These are phyloP conservation scores for Entamoeba invadens DNA, from an alignment of 208 protist genomes.

Conservation along the genomic window DNA sequence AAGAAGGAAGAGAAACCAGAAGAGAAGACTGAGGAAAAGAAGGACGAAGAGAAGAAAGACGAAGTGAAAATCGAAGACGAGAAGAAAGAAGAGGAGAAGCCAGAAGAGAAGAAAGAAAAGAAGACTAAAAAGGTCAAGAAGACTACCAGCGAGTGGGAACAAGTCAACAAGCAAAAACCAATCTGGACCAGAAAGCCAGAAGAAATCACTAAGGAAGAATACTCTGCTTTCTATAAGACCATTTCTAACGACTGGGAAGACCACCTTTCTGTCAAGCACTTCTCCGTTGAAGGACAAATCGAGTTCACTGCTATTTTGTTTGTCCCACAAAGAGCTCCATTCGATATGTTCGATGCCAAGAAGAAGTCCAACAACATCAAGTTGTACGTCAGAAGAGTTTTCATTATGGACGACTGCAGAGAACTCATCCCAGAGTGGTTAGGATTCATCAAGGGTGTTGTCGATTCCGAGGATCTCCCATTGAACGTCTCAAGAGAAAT, in stretches of 20 bases:
- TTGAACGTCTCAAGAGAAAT: constrained; percentile 97
- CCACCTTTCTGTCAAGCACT: constrained; percentile 81
- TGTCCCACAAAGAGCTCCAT: constrained; percentile 67
- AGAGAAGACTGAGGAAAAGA: constrained; percentile 37
- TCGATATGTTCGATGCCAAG: constrained; percentile 70
- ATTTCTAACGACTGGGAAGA: constrained; percentile 75
- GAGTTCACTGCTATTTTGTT: constrained; percentile 89
- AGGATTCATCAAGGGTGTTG: constrained; percentile 82
- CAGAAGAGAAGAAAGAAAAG: constrained; percentile 46
- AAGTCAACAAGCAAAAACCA: constrained; percentile 90
- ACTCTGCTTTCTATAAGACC: constrained; percentile 91
- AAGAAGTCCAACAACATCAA: constrained; percentile 89
- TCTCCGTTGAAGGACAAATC: constrained; percentile 83
- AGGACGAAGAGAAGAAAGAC: constrained; percentile 51
- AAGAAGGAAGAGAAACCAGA: constrained; percentile 38
- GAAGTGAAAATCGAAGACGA: constrained; percentile 37
- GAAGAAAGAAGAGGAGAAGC: constrained; percentile 33
- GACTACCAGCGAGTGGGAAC: constrained; percentile 63
- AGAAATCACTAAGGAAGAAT: constrained; percentile 88
- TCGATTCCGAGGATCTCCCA: constrained; percentile 96
- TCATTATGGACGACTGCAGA: constrained; percentile 94
- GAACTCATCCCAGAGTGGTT: constrained; percentile 87
- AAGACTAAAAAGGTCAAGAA: constrained; percentile 59
- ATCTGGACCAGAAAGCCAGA: constrained; percentile 81
- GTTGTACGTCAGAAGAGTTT: constrained; percentile 48